Percentiles rank a stretch among this genome's conserved stretches.
These are phyloP conservation scores for Wickerhamomyces chambardii DNA, from an alignment of 805 yeast genomes.

Conservation along the genomic window DNA sequence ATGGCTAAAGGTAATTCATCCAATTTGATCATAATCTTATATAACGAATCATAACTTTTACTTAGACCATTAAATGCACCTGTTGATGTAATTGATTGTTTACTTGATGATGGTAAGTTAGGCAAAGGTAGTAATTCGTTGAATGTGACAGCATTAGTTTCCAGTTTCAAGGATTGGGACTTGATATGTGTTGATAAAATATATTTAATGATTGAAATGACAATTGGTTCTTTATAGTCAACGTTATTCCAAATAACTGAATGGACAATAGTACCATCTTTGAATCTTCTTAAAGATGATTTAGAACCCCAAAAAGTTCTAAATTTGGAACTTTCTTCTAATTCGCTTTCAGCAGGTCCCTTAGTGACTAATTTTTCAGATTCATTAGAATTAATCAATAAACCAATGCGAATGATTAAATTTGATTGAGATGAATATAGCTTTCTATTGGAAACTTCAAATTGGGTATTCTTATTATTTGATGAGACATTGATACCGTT, in stretches of 20 bases:
- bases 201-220: conserved; percentile 54
- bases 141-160: conserved; percentile 31
- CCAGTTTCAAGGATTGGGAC: conserved; percentile 20
- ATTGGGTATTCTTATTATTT: conserved; percentile 18
- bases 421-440: conserved; percentile 25
- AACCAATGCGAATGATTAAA: conserved; percentile 42
- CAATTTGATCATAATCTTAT: conserved; percentile 40
- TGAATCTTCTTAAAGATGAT: conserved; percentile 83
- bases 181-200: conserved; percentile 55
- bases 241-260: conserved; percentile 77
- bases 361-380: conserved; percentile 77
- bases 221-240: conserved; percentile 49
- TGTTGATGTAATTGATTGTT: conserved; percentile 38
- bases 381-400: conserved; percentile 61
- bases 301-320: conserved; percentile 84
- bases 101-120: conserved; percentile 44
- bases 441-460: conserved; percentile 41
- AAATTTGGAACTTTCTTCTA: conserved; percentile 51
- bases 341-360: conserved; percentile 60
- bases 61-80: conserved; percentile 32
- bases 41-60: conserved; percentile 49
- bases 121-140: conserved; percentile 50
- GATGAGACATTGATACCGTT: conserved; percentile 24
- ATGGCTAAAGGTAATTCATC: conserved; percentile 55
- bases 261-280: conserved; percentile 85